These are phyloP conservation scores for Haplosporangium sp. DNA, from an alignment of 371 early-diverging fungal species.

Conservation along the genomic window DNA sequence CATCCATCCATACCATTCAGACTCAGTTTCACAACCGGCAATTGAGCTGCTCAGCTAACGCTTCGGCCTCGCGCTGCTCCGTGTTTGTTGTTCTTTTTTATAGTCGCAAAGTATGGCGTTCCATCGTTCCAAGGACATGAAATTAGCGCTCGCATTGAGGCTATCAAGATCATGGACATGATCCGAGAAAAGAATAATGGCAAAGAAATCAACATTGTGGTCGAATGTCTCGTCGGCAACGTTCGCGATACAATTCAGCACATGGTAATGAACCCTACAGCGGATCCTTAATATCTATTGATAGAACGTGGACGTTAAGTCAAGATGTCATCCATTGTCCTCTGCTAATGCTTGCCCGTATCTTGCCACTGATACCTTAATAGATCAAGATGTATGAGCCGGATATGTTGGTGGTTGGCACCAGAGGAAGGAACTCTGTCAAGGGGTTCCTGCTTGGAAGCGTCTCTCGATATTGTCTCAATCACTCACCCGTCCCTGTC, in stretches of 20 bases:
- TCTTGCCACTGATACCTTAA: neutral
- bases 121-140: conserved; percentile 61
- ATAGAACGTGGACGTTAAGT: too few relatives aligned
- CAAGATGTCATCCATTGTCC: too few relatives aligned
- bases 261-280: conserved; percentile 57
- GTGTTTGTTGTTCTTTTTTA: neutral
- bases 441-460: conserved; percentile 67
- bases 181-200: conserved; percentile 56
- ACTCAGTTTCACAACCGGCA: neutral
- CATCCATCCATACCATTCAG: neutral
- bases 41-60: neutral
- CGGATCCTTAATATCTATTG: too few relatives aligned
- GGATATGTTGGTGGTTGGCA: conserved; percentile 67
- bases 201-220: conserved; percentile 65
- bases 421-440: conserved; percentile 65
- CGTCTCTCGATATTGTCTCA: conserved; percentile 68
- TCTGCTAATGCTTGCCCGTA: neutral
- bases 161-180: conserved; percentile 63
- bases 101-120: conserved; percentile 44
- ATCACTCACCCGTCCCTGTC: conserved; percentile 71
- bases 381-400: conserved; percentile 73
- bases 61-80: too few relatives aligned
- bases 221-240: conserved; percentile 71
- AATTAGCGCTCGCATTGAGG: conserved; percentile 60
- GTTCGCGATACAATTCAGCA: conserved; percentile 69